phyloP scores from a whole-genome alignment of 371 early-diverging fungal genomes.

The Rhizopus arrhizus region DNA sequence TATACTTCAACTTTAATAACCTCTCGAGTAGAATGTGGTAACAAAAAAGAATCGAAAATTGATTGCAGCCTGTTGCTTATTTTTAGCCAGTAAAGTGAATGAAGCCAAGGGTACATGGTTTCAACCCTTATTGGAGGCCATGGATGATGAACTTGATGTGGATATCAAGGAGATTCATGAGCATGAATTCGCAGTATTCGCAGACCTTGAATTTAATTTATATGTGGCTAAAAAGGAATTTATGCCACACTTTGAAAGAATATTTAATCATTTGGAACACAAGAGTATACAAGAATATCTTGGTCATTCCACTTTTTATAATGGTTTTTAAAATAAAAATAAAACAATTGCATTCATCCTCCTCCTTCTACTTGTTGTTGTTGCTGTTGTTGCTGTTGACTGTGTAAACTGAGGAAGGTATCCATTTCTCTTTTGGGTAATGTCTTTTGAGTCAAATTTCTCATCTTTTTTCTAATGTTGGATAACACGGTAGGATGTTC shows the following conservation, averaged over 20 bases:
- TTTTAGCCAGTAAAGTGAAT: constrained; percentile 83
- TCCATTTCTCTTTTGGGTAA: constrained; percentile 20
- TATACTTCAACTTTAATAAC: neutral
- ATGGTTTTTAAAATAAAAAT: constrained; percentile 11
- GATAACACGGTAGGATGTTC: neutral
- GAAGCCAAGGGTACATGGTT: constrained; percentile 75
- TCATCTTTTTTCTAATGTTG: neutral
- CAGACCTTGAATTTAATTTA: constrained; percentile 81
- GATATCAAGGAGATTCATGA: constrained; percentile 77
- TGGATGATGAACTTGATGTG: constrained; percentile 87
- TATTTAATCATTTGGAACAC: constrained; percentile 53
- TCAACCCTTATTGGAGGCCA: constrained; percentile 40
- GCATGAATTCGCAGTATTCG: constrained; percentile 85
- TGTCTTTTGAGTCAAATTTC: neutral
- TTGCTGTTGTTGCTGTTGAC: neutral
- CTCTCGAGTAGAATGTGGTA: constrained; percentile 58
- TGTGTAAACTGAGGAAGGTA: constrained; percentile 26
- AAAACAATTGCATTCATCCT: constrained; percentile 6
- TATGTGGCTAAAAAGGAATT: constrained; percentile 81
- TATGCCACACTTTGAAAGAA: constrained; percentile 85
- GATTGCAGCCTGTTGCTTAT: constrained; percentile 80
- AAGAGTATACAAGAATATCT: constrained; percentile 58
- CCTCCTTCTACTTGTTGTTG: neutral
- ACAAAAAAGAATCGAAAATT: constrained; percentile 79
- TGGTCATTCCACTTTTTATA: constrained; percentile 48